Percentiles rank a stretch among this genome's conserved stretches.
Evolutionary conservation across 768 basidiomycete genomes (phyloP).

Genomic region (Lactifluus hygrophoroides): DNA sequence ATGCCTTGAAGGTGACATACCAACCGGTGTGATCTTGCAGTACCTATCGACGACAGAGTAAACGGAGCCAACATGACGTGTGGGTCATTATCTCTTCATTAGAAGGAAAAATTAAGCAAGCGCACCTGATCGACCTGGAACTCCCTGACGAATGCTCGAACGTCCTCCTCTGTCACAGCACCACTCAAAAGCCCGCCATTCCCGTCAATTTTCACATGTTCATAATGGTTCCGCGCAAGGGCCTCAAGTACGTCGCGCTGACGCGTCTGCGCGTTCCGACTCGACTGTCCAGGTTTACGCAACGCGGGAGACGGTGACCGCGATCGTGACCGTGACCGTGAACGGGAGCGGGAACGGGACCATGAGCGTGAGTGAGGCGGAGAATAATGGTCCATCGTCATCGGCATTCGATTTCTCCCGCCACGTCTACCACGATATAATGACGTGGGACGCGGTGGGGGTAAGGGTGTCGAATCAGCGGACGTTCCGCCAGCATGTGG

Average conservation of each 20-base stretch:
- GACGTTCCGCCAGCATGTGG: slow-evolving; percentile 1
- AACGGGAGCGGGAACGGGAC: slow-evolving; percentile 3
- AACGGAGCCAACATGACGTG: not conserved
- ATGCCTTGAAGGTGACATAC: slow-evolving; percentile 71
- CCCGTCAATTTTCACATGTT: slow-evolving; percentile 55
- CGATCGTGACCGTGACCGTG: slow-evolving; percentile 16
- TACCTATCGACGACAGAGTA: slow-evolving; percentile 36
- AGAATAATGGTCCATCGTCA: slow-evolving; percentile 17
- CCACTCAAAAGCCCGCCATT: slow-evolving; percentile 37
- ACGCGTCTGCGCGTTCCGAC: slow-evolving; percentile 25
- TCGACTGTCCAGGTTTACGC: slow-evolving; percentile 32
- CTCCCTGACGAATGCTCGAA: slow-evolving; percentile 56
- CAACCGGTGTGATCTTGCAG: slow-evolving; percentile 62
- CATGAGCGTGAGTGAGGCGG: slow-evolving; percentile 17
- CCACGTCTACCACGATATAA: slow-evolving; percentile 11
- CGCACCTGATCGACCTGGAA: slow-evolving; percentile 70
- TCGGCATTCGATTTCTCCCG: slow-evolving; percentile 5
- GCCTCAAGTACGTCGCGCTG: slow-evolving; percentile 36
- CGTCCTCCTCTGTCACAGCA: slow-evolving; percentile 55
- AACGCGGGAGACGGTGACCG: slow-evolving; percentile 38
- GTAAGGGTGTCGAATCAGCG: slow-evolving; percentile 9
- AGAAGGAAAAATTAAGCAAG: slow-evolving; percentile 11
- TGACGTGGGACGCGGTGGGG: not conserved
- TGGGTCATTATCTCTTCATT: not conserved
- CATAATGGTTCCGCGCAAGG: slow-evolving; percentile 53